Percentiles rank a stretch among this genome's conserved stretches.
Evolutionary conservation across 139 green algal genomes (phyloP).

Genomic region (Monoraphidium neglectum): DNA sequence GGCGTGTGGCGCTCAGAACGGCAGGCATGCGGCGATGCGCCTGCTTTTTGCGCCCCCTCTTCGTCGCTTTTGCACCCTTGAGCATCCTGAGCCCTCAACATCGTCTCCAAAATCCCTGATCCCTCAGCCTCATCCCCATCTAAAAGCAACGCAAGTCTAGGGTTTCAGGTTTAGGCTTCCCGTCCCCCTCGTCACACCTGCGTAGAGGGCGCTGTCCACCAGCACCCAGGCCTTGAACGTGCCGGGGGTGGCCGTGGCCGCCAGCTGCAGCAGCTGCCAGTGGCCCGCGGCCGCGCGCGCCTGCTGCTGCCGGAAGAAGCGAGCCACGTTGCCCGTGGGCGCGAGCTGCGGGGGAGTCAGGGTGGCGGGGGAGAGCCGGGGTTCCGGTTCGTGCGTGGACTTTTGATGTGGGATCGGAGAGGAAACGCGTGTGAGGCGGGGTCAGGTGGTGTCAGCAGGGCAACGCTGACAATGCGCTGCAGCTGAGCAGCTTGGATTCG

Average conservation of each 20-base stretch:
- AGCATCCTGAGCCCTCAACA: no score
- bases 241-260: conserved; percentile 44
- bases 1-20: no score
- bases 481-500: no score
- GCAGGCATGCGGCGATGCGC: no score
- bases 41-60: no score
- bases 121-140: no score
- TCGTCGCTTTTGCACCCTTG: no score
- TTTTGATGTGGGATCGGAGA: not conserved
- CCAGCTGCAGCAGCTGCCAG: conserved; percentile 89
- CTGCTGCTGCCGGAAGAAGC: conserved; percentile 60
- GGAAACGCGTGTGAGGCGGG: no score
- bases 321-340: conserved; percentile 42
- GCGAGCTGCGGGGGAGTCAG: conserved; percentile 6
- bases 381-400: not conserved
- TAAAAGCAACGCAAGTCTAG: no score
- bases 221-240: conserved; percentile 58
- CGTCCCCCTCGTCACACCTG: conserved; percentile 12
- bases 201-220: conserved; percentile 22
- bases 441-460: no score
- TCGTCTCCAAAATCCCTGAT: no score
- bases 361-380: not conserved
- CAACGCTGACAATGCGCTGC: not conserved
- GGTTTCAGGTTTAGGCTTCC: not conserved
- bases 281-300: conserved; percentile 38